These are phyloP conservation scores for Podila epigama DNA, from an alignment of 192 early-diverging fungal species.

Conservation along the genomic window DNA sequence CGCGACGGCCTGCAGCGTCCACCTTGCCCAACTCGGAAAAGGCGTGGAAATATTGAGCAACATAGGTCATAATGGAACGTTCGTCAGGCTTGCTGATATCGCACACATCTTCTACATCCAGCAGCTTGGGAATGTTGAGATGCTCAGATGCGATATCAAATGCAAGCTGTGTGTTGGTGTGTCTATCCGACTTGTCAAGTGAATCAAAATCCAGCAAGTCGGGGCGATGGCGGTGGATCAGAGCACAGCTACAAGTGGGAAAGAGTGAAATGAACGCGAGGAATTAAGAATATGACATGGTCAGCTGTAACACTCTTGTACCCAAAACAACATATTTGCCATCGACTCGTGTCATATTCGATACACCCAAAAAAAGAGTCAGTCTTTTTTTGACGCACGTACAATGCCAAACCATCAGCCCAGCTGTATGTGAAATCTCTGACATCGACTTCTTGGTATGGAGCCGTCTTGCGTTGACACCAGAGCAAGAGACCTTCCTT, in stretches of 20 bases:
- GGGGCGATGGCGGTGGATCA: conserved; percentile 97
- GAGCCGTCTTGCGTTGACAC: conserved; percentile 95
- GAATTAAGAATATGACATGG: not conserved
- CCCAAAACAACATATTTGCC: not conserved
- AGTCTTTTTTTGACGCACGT: conserved; percentile 35
- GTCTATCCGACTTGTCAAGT: conserved; percentile 84
- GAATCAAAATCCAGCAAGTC: conserved; percentile 90
- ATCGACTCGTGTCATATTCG: too few species aligned
- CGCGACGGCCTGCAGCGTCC: conserved; percentile 88
- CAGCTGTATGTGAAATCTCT: conserved; percentile 93
- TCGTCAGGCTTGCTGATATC: conserved; percentile 96
- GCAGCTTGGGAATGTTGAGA: conserved; percentile 89
- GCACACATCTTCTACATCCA: conserved; percentile 96
- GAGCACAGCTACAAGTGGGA: conserved; percentile 70
- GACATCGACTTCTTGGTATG: conserved; percentile 89
- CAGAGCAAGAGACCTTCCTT: conserved; percentile 97
- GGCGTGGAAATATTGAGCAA: conserved; percentile 98
- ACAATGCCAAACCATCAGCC: conserved; percentile 94
- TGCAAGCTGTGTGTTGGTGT: conserved; percentile 90
- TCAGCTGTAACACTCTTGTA: not conserved
- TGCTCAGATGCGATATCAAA: conserved; percentile 94
- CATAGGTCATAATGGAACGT: conserved; percentile 97
- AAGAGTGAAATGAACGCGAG: not conserved
- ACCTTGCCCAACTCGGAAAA: conserved; percentile 90
- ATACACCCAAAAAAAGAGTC: too few species aligned